phyloP scores from a whole-genome alignment of 108 stramenopile species.

The Craspedostauros australis region DNA sequence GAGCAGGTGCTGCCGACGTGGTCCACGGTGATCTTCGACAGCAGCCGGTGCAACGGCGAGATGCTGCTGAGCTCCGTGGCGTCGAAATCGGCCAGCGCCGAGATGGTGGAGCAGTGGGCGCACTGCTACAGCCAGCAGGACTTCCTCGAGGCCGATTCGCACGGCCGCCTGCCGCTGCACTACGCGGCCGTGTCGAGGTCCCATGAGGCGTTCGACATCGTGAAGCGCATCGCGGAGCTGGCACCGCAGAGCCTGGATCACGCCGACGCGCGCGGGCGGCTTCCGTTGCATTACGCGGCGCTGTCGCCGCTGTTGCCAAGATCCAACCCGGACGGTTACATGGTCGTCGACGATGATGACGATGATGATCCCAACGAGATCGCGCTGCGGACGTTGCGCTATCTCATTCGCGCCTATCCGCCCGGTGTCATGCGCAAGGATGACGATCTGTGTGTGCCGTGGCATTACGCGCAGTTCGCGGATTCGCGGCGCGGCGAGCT shows the following conservation, averaged over 20 bases:
- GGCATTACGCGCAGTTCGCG: too few species aligned
- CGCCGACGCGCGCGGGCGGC: conserved; percentile 45
- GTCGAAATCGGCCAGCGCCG: conserved; percentile 7
- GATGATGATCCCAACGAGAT: too few species aligned
- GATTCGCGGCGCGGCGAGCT: too few species aligned
- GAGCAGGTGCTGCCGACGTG: conserved; percentile 2
- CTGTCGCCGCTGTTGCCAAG: too few species aligned
- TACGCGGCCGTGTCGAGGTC: conserved; percentile 49
- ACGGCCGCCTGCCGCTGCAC: conserved; percentile 52
- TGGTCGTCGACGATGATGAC: too few species aligned
- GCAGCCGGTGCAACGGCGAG: conserved; percentile 6
- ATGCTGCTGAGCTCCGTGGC: conserved; percentile 13
- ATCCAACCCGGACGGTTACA: too few species aligned
- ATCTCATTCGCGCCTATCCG: too few species aligned
- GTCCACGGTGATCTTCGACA: not conserved
- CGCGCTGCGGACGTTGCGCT: too few species aligned
- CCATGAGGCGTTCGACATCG: conserved; percentile 23
- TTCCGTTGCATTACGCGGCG: conserved; percentile 62
- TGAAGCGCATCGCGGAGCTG: conserved; percentile 5
- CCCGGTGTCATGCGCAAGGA: too few species aligned
- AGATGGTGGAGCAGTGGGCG: conserved; percentile 6
- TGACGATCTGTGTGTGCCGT: too few species aligned
- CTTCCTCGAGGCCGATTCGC: conserved; percentile 17
- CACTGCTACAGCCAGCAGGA: not conserved
- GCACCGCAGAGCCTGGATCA: conserved; percentile 25